Evolutionary conservation across 495 filamentous ascomycete genomes (phyloP).

Genomic region (Hypoxylon rickii): DNA sequence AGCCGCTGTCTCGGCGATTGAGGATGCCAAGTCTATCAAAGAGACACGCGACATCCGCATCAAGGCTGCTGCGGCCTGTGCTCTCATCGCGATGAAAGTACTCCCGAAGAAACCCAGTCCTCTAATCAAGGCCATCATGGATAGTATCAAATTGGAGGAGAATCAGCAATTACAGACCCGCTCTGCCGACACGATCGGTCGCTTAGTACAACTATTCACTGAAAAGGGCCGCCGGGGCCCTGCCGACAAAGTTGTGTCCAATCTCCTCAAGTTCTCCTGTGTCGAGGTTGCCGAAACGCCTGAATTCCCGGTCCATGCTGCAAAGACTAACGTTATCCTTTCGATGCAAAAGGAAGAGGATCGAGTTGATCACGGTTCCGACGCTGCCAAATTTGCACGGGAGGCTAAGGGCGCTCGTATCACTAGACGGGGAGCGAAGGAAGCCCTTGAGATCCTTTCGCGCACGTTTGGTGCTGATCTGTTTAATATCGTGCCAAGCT

Average conservation of each 20-base stretch:
- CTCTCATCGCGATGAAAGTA: constrained; percentile 80
- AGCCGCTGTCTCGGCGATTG: constrained; percentile 69
- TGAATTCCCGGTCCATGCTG: constrained; percentile 80
- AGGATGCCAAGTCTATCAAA: constrained; percentile 77
- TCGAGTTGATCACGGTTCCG: constrained; percentile 79
- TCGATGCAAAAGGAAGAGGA: constrained; percentile 97
- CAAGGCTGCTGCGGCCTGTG: constrained; percentile 81
- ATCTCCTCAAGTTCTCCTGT: constrained; percentile 94
- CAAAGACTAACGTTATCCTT: constrained; percentile 75
- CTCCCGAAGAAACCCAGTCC: constrained; percentile 88
- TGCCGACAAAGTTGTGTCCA: constrained; percentile 90
- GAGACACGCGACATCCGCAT: constrained; percentile 85
- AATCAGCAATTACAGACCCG: constrained; percentile 87
- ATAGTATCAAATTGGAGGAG: constrained; percentile 94
- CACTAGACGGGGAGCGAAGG: constrained; percentile 89
- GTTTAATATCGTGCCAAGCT: constrained; percentile 77
- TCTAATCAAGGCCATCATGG: constrained; percentile 96
- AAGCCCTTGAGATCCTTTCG: constrained; percentile 87
- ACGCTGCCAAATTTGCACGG: constrained; percentile 83
- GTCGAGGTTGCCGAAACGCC: constrained; percentile 97
- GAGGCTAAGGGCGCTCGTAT: constrained; percentile 86
- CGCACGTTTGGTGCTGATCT: constrained; percentile 75
- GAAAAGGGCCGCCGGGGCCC: constrained; percentile 73
- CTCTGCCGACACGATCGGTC: constrained; percentile 79
- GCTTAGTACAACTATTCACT: constrained; percentile 84